Evolutionary conservation across 129 eudicot species (phyloP).

Genomic region (Chrysanthemum seticuspe): DNA sequence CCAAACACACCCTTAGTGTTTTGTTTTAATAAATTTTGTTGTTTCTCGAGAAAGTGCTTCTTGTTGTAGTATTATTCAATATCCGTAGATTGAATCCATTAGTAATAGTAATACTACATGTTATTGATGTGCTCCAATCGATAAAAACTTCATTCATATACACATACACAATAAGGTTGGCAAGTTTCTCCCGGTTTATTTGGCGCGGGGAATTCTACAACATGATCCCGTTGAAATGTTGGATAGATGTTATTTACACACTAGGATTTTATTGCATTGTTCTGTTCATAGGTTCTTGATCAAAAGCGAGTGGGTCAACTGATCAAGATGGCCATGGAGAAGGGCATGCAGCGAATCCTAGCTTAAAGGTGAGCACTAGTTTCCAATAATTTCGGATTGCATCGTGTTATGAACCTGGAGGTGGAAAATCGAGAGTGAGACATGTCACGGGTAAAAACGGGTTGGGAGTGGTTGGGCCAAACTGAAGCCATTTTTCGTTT

Average conservation of each 20-base stretch:
- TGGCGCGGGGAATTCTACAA: slow-evolving; percentile 84
- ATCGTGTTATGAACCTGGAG: background rate
- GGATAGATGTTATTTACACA: no score
- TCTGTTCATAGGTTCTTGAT: slow-evolving; percentile 46
- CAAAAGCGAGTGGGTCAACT: slow-evolving; percentile 93
- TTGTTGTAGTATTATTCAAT: no score
- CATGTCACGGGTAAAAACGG: background rate
- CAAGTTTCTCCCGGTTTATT: slow-evolving; percentile 78
- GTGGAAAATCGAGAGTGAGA: background rate
- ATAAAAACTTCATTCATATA: no score
- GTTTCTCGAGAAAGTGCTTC: no score
- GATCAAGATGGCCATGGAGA: slow-evolving; percentile 79
- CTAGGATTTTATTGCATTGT: no score
- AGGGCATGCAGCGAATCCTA: slow-evolving; percentile 81
- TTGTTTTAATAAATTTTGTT: no score
- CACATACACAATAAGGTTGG: slow-evolving; percentile 52
- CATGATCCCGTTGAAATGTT: slow-evolving; percentile 53
- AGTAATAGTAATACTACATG: no score
- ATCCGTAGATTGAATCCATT: no score
- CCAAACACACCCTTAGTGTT: no score
- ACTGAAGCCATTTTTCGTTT: no score
- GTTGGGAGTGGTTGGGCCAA: background rate
- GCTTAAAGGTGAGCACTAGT: slow-evolving; percentile 60
- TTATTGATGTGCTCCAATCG: no score
- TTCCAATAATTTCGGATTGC: background rate